A percentile compares a stretch with the other conserved stretches of the same genome.
phyloP scores from a whole-genome alignment of 352 stramenopile genomes.

The Paralagenidium karlingii region DNA sequence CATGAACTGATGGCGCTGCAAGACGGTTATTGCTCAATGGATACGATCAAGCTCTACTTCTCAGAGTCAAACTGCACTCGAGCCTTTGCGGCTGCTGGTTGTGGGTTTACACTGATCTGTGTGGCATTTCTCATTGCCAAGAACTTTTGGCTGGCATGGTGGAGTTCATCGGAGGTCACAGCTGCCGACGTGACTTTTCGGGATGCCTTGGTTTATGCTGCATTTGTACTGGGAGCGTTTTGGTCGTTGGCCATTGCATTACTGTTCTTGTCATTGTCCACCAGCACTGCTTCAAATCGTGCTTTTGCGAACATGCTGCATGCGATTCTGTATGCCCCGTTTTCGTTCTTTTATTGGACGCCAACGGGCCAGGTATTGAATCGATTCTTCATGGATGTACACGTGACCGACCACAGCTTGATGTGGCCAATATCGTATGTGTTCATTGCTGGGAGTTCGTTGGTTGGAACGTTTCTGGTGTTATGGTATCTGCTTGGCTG shows the following conservation, averaged over 20 bases:
- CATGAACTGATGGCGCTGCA: conserved; percentile 7
- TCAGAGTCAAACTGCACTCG: too few relatives aligned
- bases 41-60: too few relatives aligned
- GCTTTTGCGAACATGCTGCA: conserved; percentile 18
- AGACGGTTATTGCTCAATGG: too few relatives aligned
- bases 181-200: conserved; percentile 14
- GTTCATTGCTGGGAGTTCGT: conserved; percentile 15
- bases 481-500: conserved; percentile 16
- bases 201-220: conserved; percentile 12
- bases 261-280: conserved; percentile 14
- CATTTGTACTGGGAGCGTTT: conserved; percentile 15
- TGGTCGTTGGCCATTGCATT: conserved; percentile 9
- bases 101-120: conserved; percentile 9
- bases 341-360: conserved; percentile 23
- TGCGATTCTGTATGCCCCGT: conserved; percentile 14
- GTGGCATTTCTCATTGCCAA: conserved; percentile 14
- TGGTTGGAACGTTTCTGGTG: conserved; percentile 11
- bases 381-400: conserved; percentile 19
- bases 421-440: too few relatives aligned
- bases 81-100: conserved; percentile 5
- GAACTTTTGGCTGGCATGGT: conserved; percentile 23
- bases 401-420: conserved; percentile 14
- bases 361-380: conserved; percentile 21
- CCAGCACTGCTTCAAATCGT: conserved; percentile 10
- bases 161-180: conserved; percentile 13